Conservation (phyloP, 2,329 filamentous ascomycete genomes). For the Fusarium sp. region DNA sequence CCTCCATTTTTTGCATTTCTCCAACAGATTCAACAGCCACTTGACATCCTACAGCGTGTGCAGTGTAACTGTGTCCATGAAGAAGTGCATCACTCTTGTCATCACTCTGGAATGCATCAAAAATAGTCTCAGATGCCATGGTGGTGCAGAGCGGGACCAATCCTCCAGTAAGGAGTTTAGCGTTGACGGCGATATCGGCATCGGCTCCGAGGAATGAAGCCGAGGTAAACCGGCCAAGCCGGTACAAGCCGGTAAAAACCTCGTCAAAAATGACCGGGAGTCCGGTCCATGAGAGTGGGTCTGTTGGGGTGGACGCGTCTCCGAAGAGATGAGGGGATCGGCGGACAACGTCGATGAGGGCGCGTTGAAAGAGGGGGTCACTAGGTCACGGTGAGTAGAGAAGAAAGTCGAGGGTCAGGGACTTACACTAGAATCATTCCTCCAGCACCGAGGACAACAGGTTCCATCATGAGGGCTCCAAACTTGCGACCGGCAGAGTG, state of each 20-base stretch:
- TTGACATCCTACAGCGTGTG: constrained; percentile 83
- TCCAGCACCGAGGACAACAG: constrained; percentile 82
- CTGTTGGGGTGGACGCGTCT: constrained; percentile 16
- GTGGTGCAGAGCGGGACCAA: constrained; percentile 83
- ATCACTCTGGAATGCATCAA: constrained; percentile 75
- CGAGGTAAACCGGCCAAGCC: constrained; percentile 78
- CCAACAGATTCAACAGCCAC: constrained; percentile 77
- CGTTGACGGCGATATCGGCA: constrained; percentile 83
- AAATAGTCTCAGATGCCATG: constrained; percentile 78
- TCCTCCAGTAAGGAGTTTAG: constrained; percentile 86
- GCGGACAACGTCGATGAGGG: constrained; percentile 76
- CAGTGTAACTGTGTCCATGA: constrained; percentile 90
- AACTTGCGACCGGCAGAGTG: constrained; percentile 71
- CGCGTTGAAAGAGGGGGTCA: constrained; percentile 84
- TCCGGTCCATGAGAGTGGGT: constrained; percentile 70
- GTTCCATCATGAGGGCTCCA: constrained; percentile 83
- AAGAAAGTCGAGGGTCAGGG: too few relatives aligned
- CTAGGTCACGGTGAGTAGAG: constrained; percentile 39
- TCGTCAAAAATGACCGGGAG: constrained; percentile 87
- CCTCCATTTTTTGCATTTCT: constrained; percentile 70
- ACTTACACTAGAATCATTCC: constrained; percentile 82
- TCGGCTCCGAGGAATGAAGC: constrained; percentile 76
- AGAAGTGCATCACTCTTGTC: constrained; percentile 84
- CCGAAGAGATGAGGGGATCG: constrained; percentile 67
- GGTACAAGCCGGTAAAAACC: constrained; percentile 88